A percentile compares a stretch with the other conserved stretches of the same genome.
phyloP scores from a whole-genome alignment of 805 yeast species.

The Metschnikowia bowlesiae region DNA sequence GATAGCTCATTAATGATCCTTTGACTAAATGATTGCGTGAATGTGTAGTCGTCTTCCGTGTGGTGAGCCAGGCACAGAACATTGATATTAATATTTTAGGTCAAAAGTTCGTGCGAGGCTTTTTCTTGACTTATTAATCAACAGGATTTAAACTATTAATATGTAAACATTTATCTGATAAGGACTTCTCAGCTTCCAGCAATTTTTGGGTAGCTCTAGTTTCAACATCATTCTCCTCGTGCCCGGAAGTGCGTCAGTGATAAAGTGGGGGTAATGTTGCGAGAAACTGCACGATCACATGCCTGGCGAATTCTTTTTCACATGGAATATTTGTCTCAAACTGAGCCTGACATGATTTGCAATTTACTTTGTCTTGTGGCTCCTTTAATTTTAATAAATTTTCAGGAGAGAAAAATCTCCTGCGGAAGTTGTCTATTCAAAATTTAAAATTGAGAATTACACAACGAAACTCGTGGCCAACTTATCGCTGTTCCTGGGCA shows the following conservation, averaged over 20 bases:
- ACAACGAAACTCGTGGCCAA: not conserved
- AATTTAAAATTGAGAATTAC: not conserved
- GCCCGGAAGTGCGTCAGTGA: not conserved
- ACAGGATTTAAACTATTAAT: conserved; percentile 17
- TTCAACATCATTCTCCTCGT: conserved; percentile 8
- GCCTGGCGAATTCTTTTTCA: not conserved
- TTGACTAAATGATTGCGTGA: conserved; percentile 39
- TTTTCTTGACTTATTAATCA: conserved; percentile 2
- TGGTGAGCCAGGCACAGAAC: conserved; percentile 47
- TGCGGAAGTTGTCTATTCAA: not conserved
- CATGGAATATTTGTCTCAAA: not conserved
- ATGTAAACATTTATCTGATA: conserved; percentile 43
- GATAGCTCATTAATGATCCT: conserved; percentile 26
- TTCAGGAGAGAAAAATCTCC: not conserved
- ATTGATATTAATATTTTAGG: conserved; percentile 28
- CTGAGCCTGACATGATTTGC: not conserved
- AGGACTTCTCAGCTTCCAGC: conserved; percentile 13
- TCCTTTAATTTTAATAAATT: not conserved
- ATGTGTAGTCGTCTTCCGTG: conserved; percentile 35
- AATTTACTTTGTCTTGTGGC: not conserved
- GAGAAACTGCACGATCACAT: not conserved
- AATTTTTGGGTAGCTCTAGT: conserved; percentile 7
- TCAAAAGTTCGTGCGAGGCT: not conserved
- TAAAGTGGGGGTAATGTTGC: conserved; percentile 2
- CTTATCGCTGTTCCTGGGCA: not conserved